Conservation (phyloP, 2,329 filamentous ascomycete genomes). For the Fusarium sp. region DNA sequence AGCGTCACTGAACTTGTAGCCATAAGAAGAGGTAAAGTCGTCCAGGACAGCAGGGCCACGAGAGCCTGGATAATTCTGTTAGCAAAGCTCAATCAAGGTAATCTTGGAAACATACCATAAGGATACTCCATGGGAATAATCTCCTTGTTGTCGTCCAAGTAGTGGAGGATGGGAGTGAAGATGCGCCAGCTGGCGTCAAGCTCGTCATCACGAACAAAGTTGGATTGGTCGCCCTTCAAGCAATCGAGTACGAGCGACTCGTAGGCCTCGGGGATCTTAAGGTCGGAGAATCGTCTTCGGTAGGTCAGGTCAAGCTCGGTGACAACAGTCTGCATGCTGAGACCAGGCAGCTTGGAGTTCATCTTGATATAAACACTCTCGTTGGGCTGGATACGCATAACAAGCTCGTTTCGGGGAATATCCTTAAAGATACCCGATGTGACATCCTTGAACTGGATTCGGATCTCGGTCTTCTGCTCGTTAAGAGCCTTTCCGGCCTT, state of each 20-base stretch:
- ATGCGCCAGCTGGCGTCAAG: conserved; percentile 98
- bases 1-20: conserved; percentile 98
- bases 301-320: conserved; percentile 99
- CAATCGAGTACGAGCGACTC: conserved; percentile 97
- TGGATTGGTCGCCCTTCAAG: conserved; percentile 98
- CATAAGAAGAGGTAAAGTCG: conserved; percentile 97
- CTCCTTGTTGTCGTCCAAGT: conserved; percentile 99
- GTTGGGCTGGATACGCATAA: conserved; percentile 99
- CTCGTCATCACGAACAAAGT: conserved; percentile 98
- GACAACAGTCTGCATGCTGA: conserved; percentile 99
- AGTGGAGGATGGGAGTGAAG: conserved; percentile 96
- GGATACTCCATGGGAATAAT: conserved; percentile 99
- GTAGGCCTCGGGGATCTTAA: conserved; percentile 99
- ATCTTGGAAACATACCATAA: conserved; percentile 74
- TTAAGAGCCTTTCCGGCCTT: conserved; percentile 99
- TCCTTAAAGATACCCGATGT: conserved; percentile 99
- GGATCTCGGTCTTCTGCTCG: conserved; percentile 99
- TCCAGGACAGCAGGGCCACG: conserved; percentile 96
- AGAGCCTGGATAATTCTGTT: conserved; percentile 73
- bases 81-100: neutral
- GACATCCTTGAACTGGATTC: conserved; percentile 99
- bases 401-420: conserved; percentile 98
- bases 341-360: conserved; percentile 98
- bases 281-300: conserved; percentile 96
- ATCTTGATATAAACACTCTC: conserved; percentile 99